Conservation (phyloP, 441 rosid genomes). For the Lepidium campestre region DNA sequence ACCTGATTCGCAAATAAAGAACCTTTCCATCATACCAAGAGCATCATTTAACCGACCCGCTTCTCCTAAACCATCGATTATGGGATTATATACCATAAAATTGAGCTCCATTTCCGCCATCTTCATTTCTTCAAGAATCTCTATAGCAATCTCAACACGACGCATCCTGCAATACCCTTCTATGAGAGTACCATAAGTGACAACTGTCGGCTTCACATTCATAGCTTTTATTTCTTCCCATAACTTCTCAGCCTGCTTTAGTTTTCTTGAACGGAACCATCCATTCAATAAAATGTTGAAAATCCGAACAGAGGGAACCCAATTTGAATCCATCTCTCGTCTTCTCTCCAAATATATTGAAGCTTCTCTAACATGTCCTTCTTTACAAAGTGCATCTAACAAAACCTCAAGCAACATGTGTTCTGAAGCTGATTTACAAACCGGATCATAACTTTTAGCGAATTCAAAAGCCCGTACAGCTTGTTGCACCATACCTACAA, state of each 20-base stretch:
- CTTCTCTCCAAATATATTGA: constrained; percentile 39
- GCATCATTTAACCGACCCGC: constrained; percentile 69
- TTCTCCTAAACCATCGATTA: constrained; percentile 77
- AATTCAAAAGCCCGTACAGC: constrained; percentile 65
- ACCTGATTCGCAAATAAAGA: constrained; percentile 54
- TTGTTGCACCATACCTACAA: constrained; percentile 52
- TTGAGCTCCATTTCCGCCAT: constrained; percentile 54
- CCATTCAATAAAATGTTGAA: constrained; percentile 75
- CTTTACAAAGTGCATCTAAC: constrained; percentile 83
- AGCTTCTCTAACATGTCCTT: constrained; percentile 61
- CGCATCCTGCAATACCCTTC: constrained; percentile 78
- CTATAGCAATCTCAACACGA: constrained; percentile 55
- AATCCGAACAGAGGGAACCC: constrained; percentile 53
- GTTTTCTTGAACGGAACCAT: constrained; percentile 64
- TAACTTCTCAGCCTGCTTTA: constrained; percentile 65
- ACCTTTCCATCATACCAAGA: constrained; percentile 59
- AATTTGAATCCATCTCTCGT: constrained; percentile 29
- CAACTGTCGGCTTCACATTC: constrained; percentile 53
- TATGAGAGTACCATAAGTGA: constrained; percentile 72
- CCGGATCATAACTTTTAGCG: constrained; percentile 34
- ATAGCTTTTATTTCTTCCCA: constrained; percentile 58
- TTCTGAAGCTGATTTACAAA: constrained; percentile 29
- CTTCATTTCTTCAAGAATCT: constrained; percentile 65
- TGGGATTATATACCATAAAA: constrained; percentile 58
- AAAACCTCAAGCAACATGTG: constrained; percentile 52